Evolutionary conservation across 768 basidiomycete species (phyloP).

Genomic region (Leccinum longicurvipes): DNA sequence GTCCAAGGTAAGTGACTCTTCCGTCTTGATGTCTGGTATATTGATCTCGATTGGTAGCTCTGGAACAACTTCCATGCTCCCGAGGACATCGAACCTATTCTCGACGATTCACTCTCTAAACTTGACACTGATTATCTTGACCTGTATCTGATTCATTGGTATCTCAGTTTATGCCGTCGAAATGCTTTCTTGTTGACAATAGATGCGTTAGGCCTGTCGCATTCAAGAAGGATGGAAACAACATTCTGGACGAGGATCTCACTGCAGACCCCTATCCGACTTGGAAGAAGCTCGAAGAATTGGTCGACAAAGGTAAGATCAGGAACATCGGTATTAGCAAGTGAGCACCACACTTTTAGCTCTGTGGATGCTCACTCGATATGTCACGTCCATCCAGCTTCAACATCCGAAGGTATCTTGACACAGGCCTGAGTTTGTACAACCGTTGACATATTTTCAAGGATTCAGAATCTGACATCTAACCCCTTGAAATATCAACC

Average conservation of each 20-base stretch:
- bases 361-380: not conserved
- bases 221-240: slow-evolving; percentile 50
- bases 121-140: slow-evolving; percentile 73
- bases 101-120: slow-evolving; percentile 62
- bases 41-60: slow-evolving; percentile 38
- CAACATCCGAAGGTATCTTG: slow-evolving; percentile 48
- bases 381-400: slow-evolving; percentile 40
- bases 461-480: slow-evolving; percentile 61
- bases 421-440: not conserved
- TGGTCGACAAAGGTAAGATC: slow-evolving; percentile 74
- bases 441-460: slow-evolving; percentile 3
- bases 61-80: slow-evolving; percentile 77
- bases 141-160: slow-evolving; percentile 82
- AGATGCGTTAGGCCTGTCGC: slow-evolving; percentile 55
- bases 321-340: slow-evolving; percentile 85
- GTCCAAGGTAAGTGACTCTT: slow-evolving; percentile 41
- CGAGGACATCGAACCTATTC: slow-evolving; percentile 61
- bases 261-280: slow-evolving; percentile 73
- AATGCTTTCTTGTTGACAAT: not conserved
- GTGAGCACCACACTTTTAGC: slow-evolving; percentile 32
- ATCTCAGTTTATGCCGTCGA: slow-evolving; percentile 6
- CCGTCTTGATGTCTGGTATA: not conserved
- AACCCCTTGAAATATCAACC: slow-evolving; percentile 58
- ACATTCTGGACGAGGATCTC: slow-evolving; percentile 49
- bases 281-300: slow-evolving; percentile 76